Evolutionary conservation across 768 basidiomycete genomes (phyloP).

Genomic region (Amanita muscaria): DNA sequence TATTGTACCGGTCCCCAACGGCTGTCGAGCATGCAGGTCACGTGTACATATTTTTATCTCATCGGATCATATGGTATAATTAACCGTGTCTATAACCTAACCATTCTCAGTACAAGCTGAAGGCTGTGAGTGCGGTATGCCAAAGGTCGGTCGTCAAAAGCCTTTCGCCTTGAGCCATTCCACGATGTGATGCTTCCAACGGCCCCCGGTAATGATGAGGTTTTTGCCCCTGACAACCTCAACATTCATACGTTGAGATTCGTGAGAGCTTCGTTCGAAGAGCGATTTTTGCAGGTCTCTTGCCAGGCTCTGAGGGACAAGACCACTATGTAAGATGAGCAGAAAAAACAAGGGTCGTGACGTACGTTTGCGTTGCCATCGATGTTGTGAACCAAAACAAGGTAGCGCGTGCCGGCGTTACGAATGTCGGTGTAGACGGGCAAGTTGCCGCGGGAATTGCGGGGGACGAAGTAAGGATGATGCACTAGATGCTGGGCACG

Average conservation of each 20-base stretch:
- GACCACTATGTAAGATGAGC: constrained; percentile 11
- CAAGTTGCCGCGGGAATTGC: constrained; percentile 57
- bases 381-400: constrained; percentile 57
- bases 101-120: too few relatives aligned
- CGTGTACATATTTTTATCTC: too few relatives aligned
- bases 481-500: background rate
- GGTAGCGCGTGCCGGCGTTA: constrained; percentile 51
- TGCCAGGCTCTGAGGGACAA: constrained; percentile 40
- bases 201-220: constrained; percentile 52
- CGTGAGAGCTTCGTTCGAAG: constrained; percentile 37
- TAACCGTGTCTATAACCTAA: too few relatives aligned
- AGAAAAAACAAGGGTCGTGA: constrained; percentile 11
- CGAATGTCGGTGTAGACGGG: constrained; percentile 73
- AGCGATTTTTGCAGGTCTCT: constrained; percentile 45
- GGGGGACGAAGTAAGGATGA: constrained; percentile 50
- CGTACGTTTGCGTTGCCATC: constrained; percentile 54
- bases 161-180: constrained; percentile 58
- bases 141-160: constrained; percentile 33
- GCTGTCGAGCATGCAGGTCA: too few relatives aligned
- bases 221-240: constrained; percentile 40
- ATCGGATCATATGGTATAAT: too few relatives aligned
- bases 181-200: constrained; percentile 52
- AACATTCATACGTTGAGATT: constrained; percentile 42
- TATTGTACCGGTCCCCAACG: too few relatives aligned
- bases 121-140: too few relatives aligned